Evolutionary conservation across 2,329 filamentous ascomycete genomes (phyloP), one percentile per base, ranked within the genome.

Genomic region (Tolypocladium inflatum): DNA sequence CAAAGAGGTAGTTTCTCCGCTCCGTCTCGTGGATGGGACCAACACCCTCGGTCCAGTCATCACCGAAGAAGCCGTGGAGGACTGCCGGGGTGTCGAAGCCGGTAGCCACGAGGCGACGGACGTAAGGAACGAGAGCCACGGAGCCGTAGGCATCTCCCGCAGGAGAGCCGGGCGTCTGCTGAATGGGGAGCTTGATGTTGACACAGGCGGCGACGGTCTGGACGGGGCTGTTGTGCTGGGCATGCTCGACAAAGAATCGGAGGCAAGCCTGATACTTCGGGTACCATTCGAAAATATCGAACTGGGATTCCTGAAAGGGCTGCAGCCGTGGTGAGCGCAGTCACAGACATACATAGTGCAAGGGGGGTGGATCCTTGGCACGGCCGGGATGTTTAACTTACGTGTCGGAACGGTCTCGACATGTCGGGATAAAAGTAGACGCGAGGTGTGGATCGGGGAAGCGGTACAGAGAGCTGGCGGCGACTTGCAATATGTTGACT

Each of bases 41-140:
- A 54, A 97, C 81, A 2, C 94, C 94, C 23, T 82, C 78, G 39
- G 78, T 73, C 90, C 92, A 99, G 69, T 96, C 88, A 63, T 97
- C 90, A n/a, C 94, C 94, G 66, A 97, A 99, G 76, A 97, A 96
- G 13, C 91, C 91, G 68, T 96, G 90, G 60, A 99, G 77, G n/a
- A 97, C 87, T 0, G 86, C 86, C 0, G 89, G 86, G 45, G 86
- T 86, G 71, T 97, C 94, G 76, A 96, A 94, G 2, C 92, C 93
- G 0, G 93, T 97, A 19, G 90, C 90, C 53, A 97, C 86, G 2
- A 97, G 81, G 19, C 94, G 89, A 39, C 93, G 87, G 61, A 97
- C 87, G 71, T 96, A 99, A 0, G 94, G 93, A 4, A 94, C 82
- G 13, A 97, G 78, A 26, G 55, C 52, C 19, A 59, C 58, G 15